phyloP scores from a whole-genome alignment of 164 flowering plant genomes.

The Tetracentron sinense region DNA sequence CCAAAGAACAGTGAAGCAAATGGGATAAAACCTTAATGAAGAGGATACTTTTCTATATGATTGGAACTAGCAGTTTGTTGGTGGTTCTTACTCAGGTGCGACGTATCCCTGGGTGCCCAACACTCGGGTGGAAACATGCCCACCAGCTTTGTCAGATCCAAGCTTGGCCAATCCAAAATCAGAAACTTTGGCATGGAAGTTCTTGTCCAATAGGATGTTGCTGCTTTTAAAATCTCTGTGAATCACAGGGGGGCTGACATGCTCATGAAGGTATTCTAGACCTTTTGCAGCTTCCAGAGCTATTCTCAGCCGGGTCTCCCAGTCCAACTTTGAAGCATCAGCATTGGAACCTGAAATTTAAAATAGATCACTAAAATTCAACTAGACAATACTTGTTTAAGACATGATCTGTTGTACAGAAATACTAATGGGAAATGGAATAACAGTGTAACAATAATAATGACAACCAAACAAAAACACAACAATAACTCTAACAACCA shows the following conservation, averaged over 20 bases:
- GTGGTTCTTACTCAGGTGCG: constrained; percentile 87
- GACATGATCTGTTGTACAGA: not conserved
- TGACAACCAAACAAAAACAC: not conserved
- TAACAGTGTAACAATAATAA: not conserved
- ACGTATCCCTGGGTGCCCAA: constrained; percentile 96
- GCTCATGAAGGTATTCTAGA: constrained; percentile 92
- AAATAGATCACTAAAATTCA: constrained; percentile 11
- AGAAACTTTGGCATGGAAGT: constrained; percentile 91
- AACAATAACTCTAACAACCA: no score
- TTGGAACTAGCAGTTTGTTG: not conserved
- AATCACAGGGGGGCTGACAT: constrained; percentile 81
- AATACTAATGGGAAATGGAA: not conserved
- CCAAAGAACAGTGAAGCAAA: no score
- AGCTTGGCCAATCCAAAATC: constrained; percentile 96
- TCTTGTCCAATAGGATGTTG: constrained; percentile 79
- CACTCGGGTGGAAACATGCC: constrained; percentile 94
- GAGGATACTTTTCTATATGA: not conserved
- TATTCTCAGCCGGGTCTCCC: constrained; percentile 86
- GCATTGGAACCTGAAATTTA: constrained; percentile 43
- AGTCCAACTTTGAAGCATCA: constrained; percentile 52
- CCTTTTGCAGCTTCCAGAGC: constrained; percentile 98
- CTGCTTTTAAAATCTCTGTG: constrained; percentile 97
- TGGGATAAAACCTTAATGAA: not conserved
- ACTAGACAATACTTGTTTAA: not conserved
- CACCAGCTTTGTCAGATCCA: constrained; percentile 90